Base-by-base conservation (phyloP, 805 yeast genomes). In the Lachancea cidri region DNA sequence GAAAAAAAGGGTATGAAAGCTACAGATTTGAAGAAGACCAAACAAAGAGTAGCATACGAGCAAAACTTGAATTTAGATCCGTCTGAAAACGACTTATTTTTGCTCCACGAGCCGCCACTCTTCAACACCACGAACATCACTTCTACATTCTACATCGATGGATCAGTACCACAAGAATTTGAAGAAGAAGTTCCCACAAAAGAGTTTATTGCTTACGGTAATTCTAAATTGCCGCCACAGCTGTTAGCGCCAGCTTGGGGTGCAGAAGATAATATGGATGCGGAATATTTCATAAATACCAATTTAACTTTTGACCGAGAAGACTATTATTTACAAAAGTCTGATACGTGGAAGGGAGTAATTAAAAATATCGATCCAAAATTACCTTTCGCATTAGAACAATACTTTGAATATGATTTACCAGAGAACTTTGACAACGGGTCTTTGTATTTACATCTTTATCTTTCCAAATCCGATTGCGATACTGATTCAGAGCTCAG, bases 371-470 rank as follows among this genome's bases (percentile, higher is more conserved):
- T 48, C 6, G 38, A 41, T 17, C 31, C 42, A 0, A 41, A 45
- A 27, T n/a, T n/a, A n/a, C n/a, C n/a, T n/a, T n/a, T n/a, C n/a
- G n/a, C n/a, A n/a, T n/a, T n/a, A n/a, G n/a, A n/a, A n/a, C 35
- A 48, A 27, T 36, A 43, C 6, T 20, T 52, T 1, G 9, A 34
- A 3, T 20, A 33, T 29, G 22, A 32, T 9, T 52, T 55, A 7
- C 45, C 53, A 11, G 53, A 57, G 36, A 52, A 43, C 22, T 39
- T 42, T 20, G 34, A 49, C 29, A 64, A 66, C 45, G 68, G 65
- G 2, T 53, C 68, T 9, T 31, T 68, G 2, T 66, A 49, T 42
- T 58, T 65, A 19, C 71, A 67, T 33, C 41, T 64, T 4, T 50
- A 47, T 31, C 44, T 62, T 20, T 30, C 47, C 20, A 42, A 46